Evolutionary conservation across 345 rosid species (phyloP), one percentile per base, ranked within the genome.

Genomic region (Salix suchowensis): DNA sequence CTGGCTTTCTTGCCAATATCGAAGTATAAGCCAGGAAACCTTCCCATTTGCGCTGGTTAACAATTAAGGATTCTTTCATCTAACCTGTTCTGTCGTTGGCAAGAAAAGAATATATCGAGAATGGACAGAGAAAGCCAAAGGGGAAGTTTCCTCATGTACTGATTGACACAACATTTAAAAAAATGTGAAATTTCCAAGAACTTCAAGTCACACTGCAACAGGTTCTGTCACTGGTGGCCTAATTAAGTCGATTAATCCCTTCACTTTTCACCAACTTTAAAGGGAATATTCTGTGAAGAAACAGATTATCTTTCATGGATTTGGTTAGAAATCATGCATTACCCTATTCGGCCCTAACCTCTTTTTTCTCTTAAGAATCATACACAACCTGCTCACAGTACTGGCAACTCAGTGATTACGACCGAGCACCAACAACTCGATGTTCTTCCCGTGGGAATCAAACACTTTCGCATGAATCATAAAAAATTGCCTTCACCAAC

Each of bases 1-100:
- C 77, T 84, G 70, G 91, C 86, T 73, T 88, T 87, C 78, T 71
- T 86, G 88, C 89, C 89, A 46, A 88, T 83, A 61, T 82, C 71
- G 28, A 65, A 70, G 83, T 76, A 87, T 72, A 82, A 75, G 72
- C 87, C 89, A 10, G 91, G 88, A 78, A 76, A 24, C 40, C 55
- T 71, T 73, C 80, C 81, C 88, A 82, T 87, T 58, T 73, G 36
- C 28, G 36, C 28, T 65, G 61, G 61, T 30, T 65, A 10, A 19
- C 52, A 79, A 68, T 21, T 58, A 40, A 11, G 39, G 21, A 24
- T 44, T 39, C 34, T 77, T 15, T 34, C 24, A 37, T 40, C 76
- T 70, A 61, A 76, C 79, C 71, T 66, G 69, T 32, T 70, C 12
- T 65, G 58, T 39, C 21, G 39, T n/a, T 55, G 74, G 77, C 68